Evolutionary conservation across 805 yeast species (phyloP).

Genomic region (Candida golubevii): DNA sequence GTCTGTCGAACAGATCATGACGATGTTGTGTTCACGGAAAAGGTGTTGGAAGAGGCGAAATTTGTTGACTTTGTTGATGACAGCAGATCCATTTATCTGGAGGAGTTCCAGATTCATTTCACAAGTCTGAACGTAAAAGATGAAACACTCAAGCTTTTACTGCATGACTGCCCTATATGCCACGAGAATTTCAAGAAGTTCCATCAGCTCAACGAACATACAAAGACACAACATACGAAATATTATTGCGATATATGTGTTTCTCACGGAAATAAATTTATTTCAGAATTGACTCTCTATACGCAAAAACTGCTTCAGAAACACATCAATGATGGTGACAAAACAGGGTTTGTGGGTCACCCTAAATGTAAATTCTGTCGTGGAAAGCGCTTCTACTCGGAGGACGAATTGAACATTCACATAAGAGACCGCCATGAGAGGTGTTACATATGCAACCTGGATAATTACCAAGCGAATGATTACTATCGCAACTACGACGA

Average conservation of each 20-base stretch:
- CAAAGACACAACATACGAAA: conserved; percentile 57
- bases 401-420: conserved; percentile 80
- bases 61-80: conserved; percentile 34
- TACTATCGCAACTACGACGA: conserved; percentile 76
- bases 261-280: conserved; percentile 70
- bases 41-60: conserved; percentile 24
- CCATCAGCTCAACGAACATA: conserved; percentile 62
- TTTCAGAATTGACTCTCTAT: conserved; percentile 62
- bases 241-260: conserved; percentile 74
- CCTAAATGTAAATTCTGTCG: conserved; percentile 83
- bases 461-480: conserved; percentile 51
- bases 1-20: conserved; percentile 76
- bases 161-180: conserved; percentile 55
- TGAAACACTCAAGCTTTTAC: conserved; percentile 49
- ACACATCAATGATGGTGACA: conserved; percentile 74
- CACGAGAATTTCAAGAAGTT: conserved; percentile 41
- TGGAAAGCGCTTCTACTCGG: conserved; percentile 74
- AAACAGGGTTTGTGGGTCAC: conserved; percentile 78
- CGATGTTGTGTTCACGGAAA: conserved; percentile 54
- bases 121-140: conserved; percentile 47
- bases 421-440: conserved; percentile 80
- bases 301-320: conserved; percentile 56
- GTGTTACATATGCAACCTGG: conserved; percentile 84
- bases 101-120: conserved; percentile 54
- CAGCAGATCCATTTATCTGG: conserved; percentile 33